Percentiles rank a stretch among this genome's conserved stretches.
Evolutionary conservation across 192 early-diverging fungal genomes (phyloP).

Genomic region (Lunasporangiospora selenospora): DNA sequence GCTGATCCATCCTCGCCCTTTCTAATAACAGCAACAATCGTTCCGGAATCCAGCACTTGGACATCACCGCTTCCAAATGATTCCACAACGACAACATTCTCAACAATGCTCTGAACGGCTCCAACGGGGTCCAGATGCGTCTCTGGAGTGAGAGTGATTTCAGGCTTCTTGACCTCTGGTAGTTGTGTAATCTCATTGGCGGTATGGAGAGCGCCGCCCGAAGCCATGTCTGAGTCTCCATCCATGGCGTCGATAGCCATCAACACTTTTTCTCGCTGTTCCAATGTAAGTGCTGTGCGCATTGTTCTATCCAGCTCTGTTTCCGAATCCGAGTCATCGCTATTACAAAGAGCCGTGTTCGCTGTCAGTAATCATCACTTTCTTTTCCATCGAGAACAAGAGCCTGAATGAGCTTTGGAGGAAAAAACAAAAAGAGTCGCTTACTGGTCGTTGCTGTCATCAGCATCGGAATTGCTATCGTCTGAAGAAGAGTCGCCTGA

Average conservation of each 20-base stretch:
- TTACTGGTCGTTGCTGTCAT: background rate
- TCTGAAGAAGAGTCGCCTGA: too few species aligned
- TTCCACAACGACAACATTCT: conserved; percentile 75
- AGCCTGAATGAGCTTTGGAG: too few species aligned
- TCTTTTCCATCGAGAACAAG: too few species aligned
- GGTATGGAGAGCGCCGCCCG: conserved; percentile 46
- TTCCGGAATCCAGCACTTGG: conserved; percentile 79
- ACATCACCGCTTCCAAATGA: conserved; percentile 50
- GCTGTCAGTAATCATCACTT: background rate
- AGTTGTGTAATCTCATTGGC: conserved; percentile 68
- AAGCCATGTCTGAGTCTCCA: conserved; percentile 36
- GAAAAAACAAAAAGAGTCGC: too few species aligned
- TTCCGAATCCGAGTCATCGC: conserved; percentile 36
- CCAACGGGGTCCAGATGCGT: conserved; percentile 67
- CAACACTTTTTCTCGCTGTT: conserved; percentile 39
- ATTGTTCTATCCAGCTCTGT: background rate
- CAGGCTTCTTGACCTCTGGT: conserved; percentile 48
- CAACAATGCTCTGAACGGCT: conserved; percentile 71
- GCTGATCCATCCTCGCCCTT: conserved; percentile 12
- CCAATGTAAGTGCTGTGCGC: conserved; percentile 14
- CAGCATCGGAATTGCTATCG: conserved; percentile 1
- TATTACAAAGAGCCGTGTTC: background rate
- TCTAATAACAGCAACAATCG: conserved; percentile 58
- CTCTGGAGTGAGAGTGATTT: conserved; percentile 54
- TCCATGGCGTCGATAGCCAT: conserved; percentile 35